Conservation (phyloP, 225 moss, liverwort and hornwort genomes). For the Marchantia polymorpha region DNA sequence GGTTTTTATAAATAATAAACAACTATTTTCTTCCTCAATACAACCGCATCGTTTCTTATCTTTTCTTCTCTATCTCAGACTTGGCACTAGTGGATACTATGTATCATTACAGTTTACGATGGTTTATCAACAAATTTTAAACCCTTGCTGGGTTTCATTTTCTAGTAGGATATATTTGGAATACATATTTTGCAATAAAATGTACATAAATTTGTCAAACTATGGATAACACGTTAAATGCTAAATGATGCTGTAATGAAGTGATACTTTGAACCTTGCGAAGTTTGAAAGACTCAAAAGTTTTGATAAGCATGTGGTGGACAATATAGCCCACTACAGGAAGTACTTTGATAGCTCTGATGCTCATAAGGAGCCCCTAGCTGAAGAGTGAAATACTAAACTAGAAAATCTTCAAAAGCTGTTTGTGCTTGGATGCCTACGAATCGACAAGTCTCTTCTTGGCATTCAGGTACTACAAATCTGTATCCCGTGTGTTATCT, state of each 20-base stretch:
- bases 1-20: too few species aligned
- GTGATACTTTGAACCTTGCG: slow-evolving; percentile 68
- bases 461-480: slow-evolving; percentile 44
- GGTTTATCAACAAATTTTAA: slow-evolving; percentile 69
- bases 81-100: slow-evolving; percentile 78
- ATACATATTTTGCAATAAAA: too few species aligned
- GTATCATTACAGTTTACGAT: slow-evolving; percentile 90
- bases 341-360: slow-evolving; percentile 74
- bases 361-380: slow-evolving; percentile 56
- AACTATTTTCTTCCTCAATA: too few species aligned
- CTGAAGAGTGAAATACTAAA: slow-evolving; percentile 66
- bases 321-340: slow-evolving; percentile 60
- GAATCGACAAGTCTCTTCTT: slow-evolving; percentile 73
- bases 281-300: slow-evolving; percentile 52
- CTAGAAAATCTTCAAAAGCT: slow-evolving; percentile 72
- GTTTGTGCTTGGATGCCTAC: slow-evolving; percentile 68
- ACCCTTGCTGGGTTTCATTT: too few species aligned
- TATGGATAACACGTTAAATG: too few species aligned
- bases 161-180: too few species aligned
- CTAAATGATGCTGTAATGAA: slow-evolving; percentile 56
- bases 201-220: too few species aligned
- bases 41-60: too few species aligned
- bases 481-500: neutral
- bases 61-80: slow-evolving; percentile 87
- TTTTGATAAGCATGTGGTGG: slow-evolving; percentile 48